Conservation (phyloP, 2,329 filamentous ascomycete species). For the Drechslerella coelobrocha region DNA sequence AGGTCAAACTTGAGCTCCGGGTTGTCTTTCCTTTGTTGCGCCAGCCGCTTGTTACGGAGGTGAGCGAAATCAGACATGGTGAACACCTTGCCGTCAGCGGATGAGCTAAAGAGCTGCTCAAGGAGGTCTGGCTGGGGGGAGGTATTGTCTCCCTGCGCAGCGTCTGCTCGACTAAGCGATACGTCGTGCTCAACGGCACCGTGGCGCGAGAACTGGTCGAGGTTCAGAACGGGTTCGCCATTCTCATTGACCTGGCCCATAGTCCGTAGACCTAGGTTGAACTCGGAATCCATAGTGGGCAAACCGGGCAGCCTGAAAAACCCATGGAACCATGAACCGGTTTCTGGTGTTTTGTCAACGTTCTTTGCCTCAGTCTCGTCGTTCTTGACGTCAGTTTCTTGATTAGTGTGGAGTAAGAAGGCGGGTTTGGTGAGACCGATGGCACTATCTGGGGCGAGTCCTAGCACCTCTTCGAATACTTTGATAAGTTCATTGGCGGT, state of each 20-base stretch:
- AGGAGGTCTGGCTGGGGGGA: slow-evolving; percentile 54
- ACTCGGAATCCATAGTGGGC: slow-evolving; percentile 27
- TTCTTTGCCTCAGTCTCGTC: not conserved
- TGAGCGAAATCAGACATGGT: slow-evolving; percentile 50
- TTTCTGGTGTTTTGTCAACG: slow-evolving; percentile 3
- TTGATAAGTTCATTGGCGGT: slow-evolving; percentile 21
- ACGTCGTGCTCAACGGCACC: slow-evolving; percentile 58
- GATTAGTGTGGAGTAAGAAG: slow-evolving; percentile 19
- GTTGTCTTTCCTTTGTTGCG: slow-evolving; percentile 29
- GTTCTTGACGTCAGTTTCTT: slow-evolving; percentile 1
- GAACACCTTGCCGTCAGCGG: slow-evolving; percentile 47
- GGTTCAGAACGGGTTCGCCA: slow-evolving; percentile 51
- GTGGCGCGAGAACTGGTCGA: slow-evolving; percentile 57
- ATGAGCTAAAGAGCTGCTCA: slow-evolving; percentile 52
- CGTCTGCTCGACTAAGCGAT: slow-evolving; percentile 55
- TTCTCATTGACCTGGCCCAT: slow-evolving; percentile 50
- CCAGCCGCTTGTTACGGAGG: slow-evolving; percentile 19
- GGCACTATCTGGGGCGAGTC: slow-evolving; percentile 25
- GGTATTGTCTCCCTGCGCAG: slow-evolving; percentile 55
- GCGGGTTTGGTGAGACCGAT: slow-evolving; percentile 28
- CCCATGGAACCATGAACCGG: slow-evolving; percentile 22
- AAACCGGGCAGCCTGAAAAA: slow-evolving; percentile 30
- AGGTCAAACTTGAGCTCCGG: slow-evolving; percentile 45
- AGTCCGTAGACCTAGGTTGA: slow-evolving; percentile 24
- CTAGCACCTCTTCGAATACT: slow-evolving; percentile 35